phyloP scores from a whole-genome alignment of 441 rosid species.

The Erodium trifolium region DNA sequence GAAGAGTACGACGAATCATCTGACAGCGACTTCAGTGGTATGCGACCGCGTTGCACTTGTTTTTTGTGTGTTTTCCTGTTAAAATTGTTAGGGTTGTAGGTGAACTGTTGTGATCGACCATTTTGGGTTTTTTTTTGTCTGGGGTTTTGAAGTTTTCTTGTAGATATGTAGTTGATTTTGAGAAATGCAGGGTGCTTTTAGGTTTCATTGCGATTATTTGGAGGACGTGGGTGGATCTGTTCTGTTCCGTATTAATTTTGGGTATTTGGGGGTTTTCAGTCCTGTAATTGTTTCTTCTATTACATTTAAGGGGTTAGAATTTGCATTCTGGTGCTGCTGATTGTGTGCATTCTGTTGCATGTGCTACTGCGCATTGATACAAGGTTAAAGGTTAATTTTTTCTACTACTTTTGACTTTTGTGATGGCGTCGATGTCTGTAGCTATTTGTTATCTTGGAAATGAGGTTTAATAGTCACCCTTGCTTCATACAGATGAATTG shows the following conservation, averaged over 20 bases:
- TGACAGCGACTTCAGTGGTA: conserved; percentile 33
- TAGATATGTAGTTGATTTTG: not conserved
- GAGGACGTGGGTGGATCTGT: not conserved
- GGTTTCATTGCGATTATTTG: not conserved
- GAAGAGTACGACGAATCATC: conserved; percentile 41
- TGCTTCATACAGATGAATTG: not conserved
- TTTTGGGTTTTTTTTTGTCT: not conserved
- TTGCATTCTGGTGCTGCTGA: not conserved
- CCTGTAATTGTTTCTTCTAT: not conserved
- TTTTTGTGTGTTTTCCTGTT: too few species aligned
- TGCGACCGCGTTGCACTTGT: not conserved
- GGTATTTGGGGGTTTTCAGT: conserved; percentile 1
- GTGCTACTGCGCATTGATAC: not conserved
- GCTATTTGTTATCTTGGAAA: not conserved
- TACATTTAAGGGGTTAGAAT: not conserved
- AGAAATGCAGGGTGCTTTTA: not conserved
- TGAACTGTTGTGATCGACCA: not conserved
- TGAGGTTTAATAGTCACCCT: not conserved
- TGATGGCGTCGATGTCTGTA: not conserved
- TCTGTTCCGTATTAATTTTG: not conserved
- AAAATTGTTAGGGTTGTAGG: not conserved
- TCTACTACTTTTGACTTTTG: not conserved
- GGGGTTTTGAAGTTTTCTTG: not conserved
- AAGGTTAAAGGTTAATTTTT: not conserved
- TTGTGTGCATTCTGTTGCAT: not conserved